Evolutionary conservation across 1,284 basidiomycete genomes (phyloP).

Genomic region (Irpex lacteus): DNA sequence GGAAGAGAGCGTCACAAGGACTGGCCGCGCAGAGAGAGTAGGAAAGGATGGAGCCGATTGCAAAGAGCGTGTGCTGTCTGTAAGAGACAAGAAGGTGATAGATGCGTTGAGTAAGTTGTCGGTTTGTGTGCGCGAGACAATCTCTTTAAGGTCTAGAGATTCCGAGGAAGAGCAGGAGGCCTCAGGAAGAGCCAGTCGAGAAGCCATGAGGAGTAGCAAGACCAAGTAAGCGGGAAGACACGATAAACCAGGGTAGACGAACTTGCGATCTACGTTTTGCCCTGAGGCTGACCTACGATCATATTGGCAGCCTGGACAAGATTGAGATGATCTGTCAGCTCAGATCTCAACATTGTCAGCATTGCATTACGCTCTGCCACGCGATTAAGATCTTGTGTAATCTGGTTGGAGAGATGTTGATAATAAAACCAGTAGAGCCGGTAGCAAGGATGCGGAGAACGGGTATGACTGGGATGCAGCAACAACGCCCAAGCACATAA

Average conservation of each 20-base stretch:
- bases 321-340: neutral
- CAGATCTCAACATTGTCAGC: neutral
- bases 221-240: neutral
- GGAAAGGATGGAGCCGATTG: slow-evolving; percentile 31
- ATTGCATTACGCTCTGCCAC: too few species aligned
- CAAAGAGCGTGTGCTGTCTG: slow-evolving; percentile 25
- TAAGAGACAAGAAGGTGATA: slow-evolving; percentile 27
- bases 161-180: slow-evolving; percentile 1
- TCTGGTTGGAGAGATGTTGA: too few species aligned
- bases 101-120: slow-evolving; percentile 23
- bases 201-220: neutral
- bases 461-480: too few species aligned
- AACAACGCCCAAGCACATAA: too few species aligned
- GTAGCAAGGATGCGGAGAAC: too few species aligned
- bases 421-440: too few species aligned
- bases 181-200: neutral
- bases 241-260: neutral
- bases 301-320: neutral
- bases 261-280: neutral
- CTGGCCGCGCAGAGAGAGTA: slow-evolving; percentile 12
- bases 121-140: slow-evolving; percentile 14
- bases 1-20: slow-evolving; percentile 17
- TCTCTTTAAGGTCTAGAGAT: slow-evolving; percentile 23
- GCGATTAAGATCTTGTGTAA: too few species aligned
- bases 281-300: neutral